These are phyloP conservation scores for Candida sp. DNA, from an alignment of 1,139 yeast species.

Conservation along the genomic window DNA sequence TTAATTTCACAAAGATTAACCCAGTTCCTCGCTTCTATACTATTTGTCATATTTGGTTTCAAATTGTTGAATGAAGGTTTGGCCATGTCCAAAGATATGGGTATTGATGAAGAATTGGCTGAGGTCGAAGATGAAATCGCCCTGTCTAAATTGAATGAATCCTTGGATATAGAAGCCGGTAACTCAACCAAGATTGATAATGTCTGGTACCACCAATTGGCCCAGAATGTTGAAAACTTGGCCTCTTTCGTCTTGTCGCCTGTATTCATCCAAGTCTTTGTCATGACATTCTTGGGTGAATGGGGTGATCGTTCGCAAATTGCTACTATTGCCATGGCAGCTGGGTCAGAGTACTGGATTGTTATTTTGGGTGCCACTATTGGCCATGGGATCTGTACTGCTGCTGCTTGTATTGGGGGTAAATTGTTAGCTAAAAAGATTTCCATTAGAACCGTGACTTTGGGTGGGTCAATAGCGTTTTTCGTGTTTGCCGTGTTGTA, in stretches of 20 bases:
- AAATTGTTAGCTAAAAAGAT: constrained; percentile 84
- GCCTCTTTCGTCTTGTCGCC: constrained; percentile 76
- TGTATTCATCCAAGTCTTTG: constrained; percentile 89
- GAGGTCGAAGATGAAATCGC: constrained; percentile 96
- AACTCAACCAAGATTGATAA: constrained; percentile 7
- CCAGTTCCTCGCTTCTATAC: constrained; percentile 72
- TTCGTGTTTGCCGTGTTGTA: constrained; percentile 79
- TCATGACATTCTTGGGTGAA: constrained; percentile 96
- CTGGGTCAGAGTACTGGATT: constrained; percentile 89
- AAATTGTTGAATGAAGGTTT: constrained; percentile 78
- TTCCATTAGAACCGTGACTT: constrained; percentile 86
- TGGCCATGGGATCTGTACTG: constrained; percentile 91
- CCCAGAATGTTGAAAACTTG: constrained; percentile 44
- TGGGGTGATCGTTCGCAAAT: constrained; percentile 99
- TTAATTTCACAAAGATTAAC: constrained; percentile 79
- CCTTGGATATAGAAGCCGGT: constrained; percentile 60
- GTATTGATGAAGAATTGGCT: constrained; percentile 93
- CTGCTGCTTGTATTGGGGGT: constrained; percentile 93
- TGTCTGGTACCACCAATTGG: constrained; percentile 24
- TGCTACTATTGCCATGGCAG: constrained; percentile 98
- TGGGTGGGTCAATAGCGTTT: constrained; percentile 88
- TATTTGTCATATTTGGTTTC: constrained; percentile 82
- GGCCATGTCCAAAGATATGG: constrained; percentile 73
- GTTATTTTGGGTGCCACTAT: constrained; percentile 86
- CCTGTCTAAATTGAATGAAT: constrained; percentile 50